These are phyloP conservation scores for Saccharomyces kudriavzevii DNA, from an alignment of 805 yeast species.

Conservation along the genomic window DNA sequence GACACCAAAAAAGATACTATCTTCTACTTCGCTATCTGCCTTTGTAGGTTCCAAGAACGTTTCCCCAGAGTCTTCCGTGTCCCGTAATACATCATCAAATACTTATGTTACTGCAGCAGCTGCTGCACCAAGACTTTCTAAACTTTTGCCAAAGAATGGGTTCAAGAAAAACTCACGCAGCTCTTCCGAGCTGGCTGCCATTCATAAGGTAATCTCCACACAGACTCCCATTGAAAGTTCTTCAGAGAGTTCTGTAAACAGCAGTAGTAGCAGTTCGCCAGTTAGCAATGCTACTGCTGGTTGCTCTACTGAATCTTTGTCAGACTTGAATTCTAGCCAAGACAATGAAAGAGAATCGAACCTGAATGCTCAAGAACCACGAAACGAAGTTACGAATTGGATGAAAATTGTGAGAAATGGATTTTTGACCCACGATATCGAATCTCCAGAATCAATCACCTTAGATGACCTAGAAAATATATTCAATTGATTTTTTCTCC, in stretches of 20 bases:
- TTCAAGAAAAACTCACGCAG: slow-evolving; percentile 35
- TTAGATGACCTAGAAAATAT: slow-evolving; percentile 57
- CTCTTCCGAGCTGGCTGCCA: slow-evolving; percentile 68
- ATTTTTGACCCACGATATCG: slow-evolving; percentile 68
- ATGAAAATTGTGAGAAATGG: slow-evolving; percentile 66
- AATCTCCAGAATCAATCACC: slow-evolving; percentile 69
- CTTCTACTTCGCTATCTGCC: slow-evolving; percentile 1
- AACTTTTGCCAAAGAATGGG: slow-evolving; percentile 31
- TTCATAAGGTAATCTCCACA: slow-evolving; percentile 35
- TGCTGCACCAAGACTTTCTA: slow-evolving; percentile 74
- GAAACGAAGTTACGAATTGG: slow-evolving; percentile 36
- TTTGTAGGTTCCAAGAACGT: background rate
- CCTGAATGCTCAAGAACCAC: slow-evolving; percentile 37
- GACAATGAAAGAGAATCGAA: slow-evolving; percentile 17
- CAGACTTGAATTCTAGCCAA: slow-evolving; percentile 13
- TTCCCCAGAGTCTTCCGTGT: background rate
- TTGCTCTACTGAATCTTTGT: slow-evolving; percentile 20
- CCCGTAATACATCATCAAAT: background rate
- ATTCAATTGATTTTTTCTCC: slow-evolving; percentile 27
- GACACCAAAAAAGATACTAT: background rate
- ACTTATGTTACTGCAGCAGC: slow-evolving; percentile 63
- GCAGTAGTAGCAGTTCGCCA: slow-evolving; percentile 36
- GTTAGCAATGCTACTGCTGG: slow-evolving; percentile 19
- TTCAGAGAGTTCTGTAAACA: slow-evolving; percentile 45
- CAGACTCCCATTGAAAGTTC: slow-evolving; percentile 20